A percentile compares a stretch with the other conserved stretches of the same genome.
These are phyloP conservation scores for Elsinoe batatas DNA, from an alignment of 2,329 filamentous ascomycete species.

Conservation along the genomic window DNA sequence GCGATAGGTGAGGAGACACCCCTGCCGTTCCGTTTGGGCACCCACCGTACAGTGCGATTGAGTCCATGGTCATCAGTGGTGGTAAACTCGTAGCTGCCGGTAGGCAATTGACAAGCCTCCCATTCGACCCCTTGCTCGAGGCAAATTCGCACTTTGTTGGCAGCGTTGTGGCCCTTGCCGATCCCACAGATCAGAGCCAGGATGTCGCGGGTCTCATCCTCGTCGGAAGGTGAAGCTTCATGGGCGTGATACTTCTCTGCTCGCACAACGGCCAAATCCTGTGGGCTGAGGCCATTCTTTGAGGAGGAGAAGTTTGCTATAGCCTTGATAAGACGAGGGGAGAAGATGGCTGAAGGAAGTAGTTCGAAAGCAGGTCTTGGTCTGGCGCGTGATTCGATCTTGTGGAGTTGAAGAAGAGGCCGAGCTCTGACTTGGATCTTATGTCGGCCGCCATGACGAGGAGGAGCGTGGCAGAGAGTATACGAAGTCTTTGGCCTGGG, in stretches of 20 bases:
- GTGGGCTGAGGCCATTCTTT: conserved; percentile 53
- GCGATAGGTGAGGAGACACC: conserved; percentile 17
- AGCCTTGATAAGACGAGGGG: conserved; percentile 49
- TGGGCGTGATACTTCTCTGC: conserved; percentile 54
- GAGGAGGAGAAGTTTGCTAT: conserved; percentile 56
- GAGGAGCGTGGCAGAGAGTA: conserved; percentile 59
- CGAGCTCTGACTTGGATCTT: conserved; percentile 60
- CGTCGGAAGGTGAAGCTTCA: conserved; percentile 41
- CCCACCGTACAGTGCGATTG: conserved; percentile 58
- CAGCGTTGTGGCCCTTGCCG: conserved; percentile 29
- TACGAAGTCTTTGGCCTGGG: conserved; percentile 51
- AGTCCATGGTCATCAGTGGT: conserved; percentile 49
- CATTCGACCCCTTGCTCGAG: conserved; percentile 42
- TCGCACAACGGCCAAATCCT: conserved; percentile 61
- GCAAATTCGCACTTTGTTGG: conserved; percentile 58
- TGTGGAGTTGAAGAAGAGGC: conserved; percentile 62
- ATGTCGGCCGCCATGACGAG: conserved; percentile 43
- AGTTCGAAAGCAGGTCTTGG: conserved; percentile 62
- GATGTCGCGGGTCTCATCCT: conserved; percentile 45
- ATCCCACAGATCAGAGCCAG: conserved; percentile 55
- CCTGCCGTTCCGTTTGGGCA: conserved; percentile 37
- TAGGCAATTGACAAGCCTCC: conserved; percentile 34
- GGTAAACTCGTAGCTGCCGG: conserved; percentile 47
- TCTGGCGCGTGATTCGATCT: conserved; percentile 47
- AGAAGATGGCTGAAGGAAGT: conserved; percentile 49